Evolutionary conservation across 192 early-diverging fungal genomes (phyloP).

Genomic region (Linnemannia zychae): DNA sequence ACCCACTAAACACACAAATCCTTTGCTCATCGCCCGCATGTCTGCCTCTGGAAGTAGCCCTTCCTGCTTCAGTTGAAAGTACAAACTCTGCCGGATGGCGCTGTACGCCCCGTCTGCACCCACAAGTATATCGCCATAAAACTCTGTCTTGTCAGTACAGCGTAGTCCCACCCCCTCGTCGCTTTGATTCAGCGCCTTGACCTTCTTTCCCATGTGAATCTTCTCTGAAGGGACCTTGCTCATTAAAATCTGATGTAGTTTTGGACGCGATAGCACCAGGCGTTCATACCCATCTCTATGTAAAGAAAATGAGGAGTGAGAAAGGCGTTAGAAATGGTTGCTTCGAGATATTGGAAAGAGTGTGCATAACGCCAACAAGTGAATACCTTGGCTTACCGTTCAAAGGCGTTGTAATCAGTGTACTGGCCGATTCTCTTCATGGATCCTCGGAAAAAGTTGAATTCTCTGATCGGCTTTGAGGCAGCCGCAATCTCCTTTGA

Average conservation of each 20-base stretch:
- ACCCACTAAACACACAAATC: conserved; percentile 15
- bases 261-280: conserved; percentile 9
- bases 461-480: neutral
- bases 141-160: conserved; percentile 19
- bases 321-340: too few relatives aligned
- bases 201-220: conserved; percentile 17
- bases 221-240: conserved; percentile 16
- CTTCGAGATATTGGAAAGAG: neutral
- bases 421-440: neutral
- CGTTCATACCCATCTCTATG: conserved; percentile 23
- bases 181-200: conserved; percentile 10
- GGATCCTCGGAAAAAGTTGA: neutral
- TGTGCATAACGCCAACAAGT: too few relatives aligned
- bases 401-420: neutral
- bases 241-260: conserved; percentile 15
- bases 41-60: conserved; percentile 13
- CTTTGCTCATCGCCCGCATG: neutral
- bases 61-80: neutral
- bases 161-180: conserved; percentile 22
- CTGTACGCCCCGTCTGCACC: conserved; percentile 34
- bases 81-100: conserved; percentile 28
- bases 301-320: neutral
- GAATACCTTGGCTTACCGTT: neutral
- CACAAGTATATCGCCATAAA: conserved; percentile 32
- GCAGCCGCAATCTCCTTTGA: neutral